phyloP scores from a whole-genome alignment of 176 grass and related monocot species.

The Bolboschoenus planiculmis region DNA sequence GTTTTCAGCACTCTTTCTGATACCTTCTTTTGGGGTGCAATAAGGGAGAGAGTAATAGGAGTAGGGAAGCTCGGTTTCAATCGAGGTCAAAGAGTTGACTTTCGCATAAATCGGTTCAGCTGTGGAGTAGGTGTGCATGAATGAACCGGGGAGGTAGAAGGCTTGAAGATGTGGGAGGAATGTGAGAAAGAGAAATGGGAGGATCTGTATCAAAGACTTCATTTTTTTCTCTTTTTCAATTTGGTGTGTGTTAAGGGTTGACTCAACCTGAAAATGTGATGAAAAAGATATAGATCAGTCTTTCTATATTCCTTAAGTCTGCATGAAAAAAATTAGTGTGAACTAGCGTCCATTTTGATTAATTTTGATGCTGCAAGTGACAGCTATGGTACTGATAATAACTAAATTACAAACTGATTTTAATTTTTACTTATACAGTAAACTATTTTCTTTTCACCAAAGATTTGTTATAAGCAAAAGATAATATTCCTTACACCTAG shows the following conservation, averaged over 20 bases:
- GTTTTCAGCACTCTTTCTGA: constrained; percentile 78
- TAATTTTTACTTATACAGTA: neutral
- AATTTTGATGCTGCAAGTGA: neutral
- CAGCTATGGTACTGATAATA: neutral
- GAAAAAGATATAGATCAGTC: neutral
- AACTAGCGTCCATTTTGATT: neutral
- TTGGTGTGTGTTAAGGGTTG: neutral
- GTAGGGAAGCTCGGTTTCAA: constrained; percentile 74
- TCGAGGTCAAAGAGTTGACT: constrained; percentile 80
- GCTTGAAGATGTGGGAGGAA: constrained; percentile 25
- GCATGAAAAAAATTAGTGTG: neutral
- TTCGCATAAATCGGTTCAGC: constrained; percentile 41
- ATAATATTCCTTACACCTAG: no score
- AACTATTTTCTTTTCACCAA: no score
- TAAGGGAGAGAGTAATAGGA: constrained; percentile 73
- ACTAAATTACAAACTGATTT: neutral
- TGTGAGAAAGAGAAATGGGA: constrained; percentile 39
- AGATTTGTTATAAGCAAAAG: no score
- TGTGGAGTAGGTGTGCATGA: constrained; percentile 61
- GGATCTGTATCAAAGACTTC: constrained; percentile 28
- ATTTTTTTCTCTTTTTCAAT: constrained; percentile 22
- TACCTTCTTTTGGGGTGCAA: constrained; percentile 50
- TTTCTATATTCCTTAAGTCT: neutral
- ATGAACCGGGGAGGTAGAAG: constrained; percentile 71
- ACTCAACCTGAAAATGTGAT: constrained; percentile 9